Evolutionary conservation across 1,139 yeast species (phyloP), one percentile per base, ranked within the genome.

Genomic region (Taphrina populina): DNA sequence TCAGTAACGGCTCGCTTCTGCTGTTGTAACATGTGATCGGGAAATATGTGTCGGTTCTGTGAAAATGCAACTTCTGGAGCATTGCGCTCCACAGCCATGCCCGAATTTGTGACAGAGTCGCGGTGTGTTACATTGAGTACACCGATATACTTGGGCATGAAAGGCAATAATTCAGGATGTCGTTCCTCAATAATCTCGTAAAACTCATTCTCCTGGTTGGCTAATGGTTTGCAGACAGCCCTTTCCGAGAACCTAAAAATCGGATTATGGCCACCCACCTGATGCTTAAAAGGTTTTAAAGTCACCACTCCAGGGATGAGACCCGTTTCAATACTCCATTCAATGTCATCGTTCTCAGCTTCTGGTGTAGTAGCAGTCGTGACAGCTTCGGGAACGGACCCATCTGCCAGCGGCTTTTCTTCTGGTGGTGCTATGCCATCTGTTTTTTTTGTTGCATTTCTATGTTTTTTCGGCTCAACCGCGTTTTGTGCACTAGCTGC

Each of bases 261-360:
- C 1, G 97, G 96, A 0, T 96, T 92, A 68, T 94, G 99, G 0
- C 99, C 99, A 7, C 99, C 99, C 5, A 94, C 98, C 86, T 62
- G 64, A 67, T 92, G 90, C 62, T 83, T 81, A 71, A 85, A 90
- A 1, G 95, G 96, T 53, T 87, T 80, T 57, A 90, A 71, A 13
- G 49, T n/a, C 15, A 52, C 56, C 35, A 43, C 54, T 23, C 54
- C 54, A 3, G 54, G 54, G 17, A 49, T 46, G 6, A 27, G 46
- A 8, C 54, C 54, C 10, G 44, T 33, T 2, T 39, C 54, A 15
- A 49, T 49, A 11, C 54, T 49, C 54, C 54, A 49, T 32, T 49
- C 54, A 10, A 49, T 49, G 35, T 49, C 54, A 19, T 49, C 54
- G 20, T 49, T 49, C n/a, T n/a, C n/a, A n/a, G n/a, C n/a, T n/a